A percentile compares a stretch with the other conserved stretches of the same genome.
These are phyloP conservation scores for Penicillium steckii DNA, from an alignment of 495 filamentous ascomycete genomes.

Conservation along the genomic window DNA sequence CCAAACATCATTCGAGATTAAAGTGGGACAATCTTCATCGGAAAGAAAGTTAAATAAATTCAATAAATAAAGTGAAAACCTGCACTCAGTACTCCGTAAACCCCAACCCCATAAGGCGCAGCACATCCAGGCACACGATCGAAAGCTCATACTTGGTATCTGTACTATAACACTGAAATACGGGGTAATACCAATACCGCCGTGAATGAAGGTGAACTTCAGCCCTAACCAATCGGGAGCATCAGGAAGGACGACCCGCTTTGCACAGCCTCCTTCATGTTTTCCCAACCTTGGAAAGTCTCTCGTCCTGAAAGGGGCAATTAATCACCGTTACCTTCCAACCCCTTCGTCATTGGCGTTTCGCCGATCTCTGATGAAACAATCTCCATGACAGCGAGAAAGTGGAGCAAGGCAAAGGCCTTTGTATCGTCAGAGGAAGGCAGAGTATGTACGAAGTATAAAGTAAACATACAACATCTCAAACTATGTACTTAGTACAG, in stretches of 20 bases:
- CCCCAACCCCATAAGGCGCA: neutral
- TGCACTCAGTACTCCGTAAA: no score
- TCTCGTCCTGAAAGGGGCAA: slow-evolving; percentile 15
- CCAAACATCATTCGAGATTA: no score
- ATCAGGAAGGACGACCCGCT: slow-evolving; percentile 24
- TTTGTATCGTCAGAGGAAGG: slow-evolving; percentile 5
- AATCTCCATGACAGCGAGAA: slow-evolving; percentile 8
- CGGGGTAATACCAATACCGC: slow-evolving; percentile 21
- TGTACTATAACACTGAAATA: neutral
- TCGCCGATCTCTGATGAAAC: slow-evolving; percentile 23
- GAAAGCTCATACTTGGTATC: neutral
- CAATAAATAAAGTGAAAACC: no score
- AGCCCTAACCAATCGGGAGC: slow-evolving; percentile 21
- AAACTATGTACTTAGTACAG: neutral
- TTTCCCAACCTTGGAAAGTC: slow-evolving; percentile 26
- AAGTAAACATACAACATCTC: no score
- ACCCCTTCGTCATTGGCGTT: slow-evolving; percentile 22
- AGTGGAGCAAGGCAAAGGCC: slow-evolving; percentile 1
- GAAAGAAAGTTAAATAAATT: neutral
- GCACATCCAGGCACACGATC: neutral
- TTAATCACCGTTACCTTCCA: slow-evolving; percentile 8
- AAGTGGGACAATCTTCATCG: no score
- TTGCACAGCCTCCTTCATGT: slow-evolving; percentile 34
- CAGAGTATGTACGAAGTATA: neutral
- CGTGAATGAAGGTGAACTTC: neutral